Evolutionary conservation across 148 eudicot species (phyloP).

Genomic region (Silene uniflora): DNA sequence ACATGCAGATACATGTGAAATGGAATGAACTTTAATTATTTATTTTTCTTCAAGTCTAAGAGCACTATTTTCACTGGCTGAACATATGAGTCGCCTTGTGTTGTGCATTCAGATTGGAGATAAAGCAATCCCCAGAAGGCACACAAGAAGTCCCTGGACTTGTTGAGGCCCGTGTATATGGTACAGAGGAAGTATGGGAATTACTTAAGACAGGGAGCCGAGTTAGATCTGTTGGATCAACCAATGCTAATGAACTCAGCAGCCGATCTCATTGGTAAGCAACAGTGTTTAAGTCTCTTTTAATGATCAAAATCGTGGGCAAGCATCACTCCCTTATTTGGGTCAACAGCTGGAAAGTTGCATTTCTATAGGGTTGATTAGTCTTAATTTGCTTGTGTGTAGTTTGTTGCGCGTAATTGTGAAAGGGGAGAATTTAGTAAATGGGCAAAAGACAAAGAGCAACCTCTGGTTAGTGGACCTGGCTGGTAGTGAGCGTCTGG

Average conservation of each 20-base stretch:
- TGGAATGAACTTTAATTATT: too few species aligned
- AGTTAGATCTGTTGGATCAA: slow-evolving; percentile 88
- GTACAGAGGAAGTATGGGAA: slow-evolving; percentile 85
- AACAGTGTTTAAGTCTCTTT: neutral
- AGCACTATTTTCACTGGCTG: too few species aligned
- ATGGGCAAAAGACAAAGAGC: slow-evolving; percentile 78
- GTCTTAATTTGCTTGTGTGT: slow-evolving; percentile 33
- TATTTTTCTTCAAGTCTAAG: neutral
- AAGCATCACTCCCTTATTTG: neutral
- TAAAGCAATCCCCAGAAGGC: slow-evolving; percentile 86
- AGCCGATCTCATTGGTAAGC: slow-evolving; percentile 95
- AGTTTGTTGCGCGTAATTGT: slow-evolving; percentile 88
- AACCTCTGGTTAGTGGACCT: slow-evolving; percentile 94
- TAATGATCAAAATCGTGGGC: neutral
- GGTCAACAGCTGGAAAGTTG: neutral
- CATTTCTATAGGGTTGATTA: neutral
- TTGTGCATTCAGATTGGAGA: slow-evolving; percentile 58
- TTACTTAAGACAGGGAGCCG: slow-evolving; percentile 70
- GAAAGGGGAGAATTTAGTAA: slow-evolving; percentile 58
- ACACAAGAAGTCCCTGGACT: slow-evolving; percentile 96
- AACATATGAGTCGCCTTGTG: slow-evolving; percentile 5
- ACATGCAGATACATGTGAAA: neutral
- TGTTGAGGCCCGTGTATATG: slow-evolving; percentile 61
- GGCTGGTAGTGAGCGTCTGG: slow-evolving; percentile 97
- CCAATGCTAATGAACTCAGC: slow-evolving; percentile 88